Conservation (phyloP, 805 yeast genomes). For the Nakazawaea holstii region DNA sequence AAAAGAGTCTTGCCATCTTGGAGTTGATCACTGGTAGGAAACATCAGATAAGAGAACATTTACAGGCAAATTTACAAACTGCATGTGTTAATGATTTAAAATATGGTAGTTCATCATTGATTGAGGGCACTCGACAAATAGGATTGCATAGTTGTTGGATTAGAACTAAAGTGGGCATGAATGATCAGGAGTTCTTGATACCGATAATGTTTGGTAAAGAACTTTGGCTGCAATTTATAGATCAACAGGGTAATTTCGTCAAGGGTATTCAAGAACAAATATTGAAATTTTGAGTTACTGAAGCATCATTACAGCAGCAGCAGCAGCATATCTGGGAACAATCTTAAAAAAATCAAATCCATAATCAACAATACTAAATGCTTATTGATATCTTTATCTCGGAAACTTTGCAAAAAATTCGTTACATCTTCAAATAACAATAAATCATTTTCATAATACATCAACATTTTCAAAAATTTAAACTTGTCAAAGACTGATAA, state of each 20-base stretch:
- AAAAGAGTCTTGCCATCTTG: slow-evolving; percentile 18
- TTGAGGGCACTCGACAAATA: slow-evolving; percentile 18
- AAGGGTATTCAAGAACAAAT: slow-evolving; percentile 17
- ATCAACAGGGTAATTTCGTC: slow-evolving; percentile 20
- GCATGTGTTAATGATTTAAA: slow-evolving; percentile 27
- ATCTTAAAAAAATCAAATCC: slow-evolving; percentile 33
- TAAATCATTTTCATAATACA: slow-evolving; percentile 9
- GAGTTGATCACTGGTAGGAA: slow-evolving; percentile 33
- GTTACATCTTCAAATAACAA: slow-evolving; percentile 14
- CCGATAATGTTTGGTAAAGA: slow-evolving; percentile 18
- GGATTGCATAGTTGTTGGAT: slow-evolving; percentile 34
- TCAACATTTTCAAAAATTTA: background rate
- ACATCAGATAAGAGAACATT: slow-evolving; percentile 33
- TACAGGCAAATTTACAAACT: slow-evolving; percentile 15
- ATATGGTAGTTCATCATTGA: slow-evolving; percentile 17
- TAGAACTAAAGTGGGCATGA: slow-evolving; percentile 26
- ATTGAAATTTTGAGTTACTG: slow-evolving; percentile 13
- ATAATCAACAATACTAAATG: slow-evolving; percentile 34
- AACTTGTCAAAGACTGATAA: background rate
- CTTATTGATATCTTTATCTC: slow-evolving; percentile 35
- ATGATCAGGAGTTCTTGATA: slow-evolving; percentile 17
- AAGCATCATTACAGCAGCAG: too few species aligned
- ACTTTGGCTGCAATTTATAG: slow-evolving; percentile 23
- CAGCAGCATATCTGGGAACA: slow-evolving; percentile 30
- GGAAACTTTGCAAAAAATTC: slow-evolving; percentile 27